Conservation (phyloP, 2,329 filamentous ascomycete genomes). For the Myriosclerotinia scirpicola region DNA sequence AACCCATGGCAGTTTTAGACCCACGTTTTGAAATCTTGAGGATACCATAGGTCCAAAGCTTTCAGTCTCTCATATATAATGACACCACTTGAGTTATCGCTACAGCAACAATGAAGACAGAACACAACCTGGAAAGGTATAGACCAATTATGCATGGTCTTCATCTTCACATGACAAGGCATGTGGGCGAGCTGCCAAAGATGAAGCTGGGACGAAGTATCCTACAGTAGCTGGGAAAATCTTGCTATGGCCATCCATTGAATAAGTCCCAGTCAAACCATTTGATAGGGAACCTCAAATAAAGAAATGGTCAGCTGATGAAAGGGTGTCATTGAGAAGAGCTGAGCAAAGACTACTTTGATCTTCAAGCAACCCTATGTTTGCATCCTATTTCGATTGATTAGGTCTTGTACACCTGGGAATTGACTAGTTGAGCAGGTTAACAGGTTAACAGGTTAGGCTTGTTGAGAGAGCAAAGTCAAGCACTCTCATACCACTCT, state of each 20-base stretch:
- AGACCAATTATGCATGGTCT: neutral
- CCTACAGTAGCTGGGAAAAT: too few species aligned
- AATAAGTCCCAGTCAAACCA: too few species aligned
- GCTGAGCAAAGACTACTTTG: constrained; percentile 4
- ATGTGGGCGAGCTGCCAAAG: neutral
- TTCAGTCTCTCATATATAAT: neutral
- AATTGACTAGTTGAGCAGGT: too few species aligned
- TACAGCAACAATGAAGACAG: neutral
- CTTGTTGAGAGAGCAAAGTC: neutral
- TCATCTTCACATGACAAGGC: neutral
- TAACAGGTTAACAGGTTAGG: too few species aligned
- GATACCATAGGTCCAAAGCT: neutral
- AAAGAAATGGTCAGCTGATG: neutral
- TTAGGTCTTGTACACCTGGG: too few species aligned
- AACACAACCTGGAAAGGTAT: neutral
- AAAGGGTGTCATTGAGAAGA: neutral
- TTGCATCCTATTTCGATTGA: neutral
- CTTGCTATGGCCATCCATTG: too few species aligned
- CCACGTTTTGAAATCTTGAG: neutral
- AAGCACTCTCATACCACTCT: neutral
- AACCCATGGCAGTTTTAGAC: neutral
- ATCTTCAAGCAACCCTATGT: neutral
- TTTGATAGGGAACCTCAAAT: neutral
- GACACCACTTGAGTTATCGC: neutral
- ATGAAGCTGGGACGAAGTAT: neutral